Base-by-base conservation (phyloP, 2,329 filamentous ascomycete genomes). In the Calonectria multiphialidica region DNA sequence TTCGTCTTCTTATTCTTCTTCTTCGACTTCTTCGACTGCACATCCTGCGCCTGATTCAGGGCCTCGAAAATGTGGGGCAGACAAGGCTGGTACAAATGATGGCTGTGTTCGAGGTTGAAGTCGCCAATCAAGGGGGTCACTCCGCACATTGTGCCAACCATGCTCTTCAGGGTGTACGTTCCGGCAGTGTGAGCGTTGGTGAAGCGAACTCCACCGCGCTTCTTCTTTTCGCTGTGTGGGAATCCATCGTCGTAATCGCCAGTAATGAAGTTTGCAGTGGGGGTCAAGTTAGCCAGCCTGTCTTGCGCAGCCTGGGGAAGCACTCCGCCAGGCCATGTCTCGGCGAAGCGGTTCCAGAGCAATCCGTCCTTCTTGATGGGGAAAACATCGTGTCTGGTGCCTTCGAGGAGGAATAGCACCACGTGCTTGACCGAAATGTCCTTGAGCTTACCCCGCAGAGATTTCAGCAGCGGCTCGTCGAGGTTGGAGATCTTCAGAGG, bases 31-130 rank as follows among this genome's bases (percentile, higher is more conserved):
- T 37, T 37, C 9, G 66, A 68, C 6, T 65, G 49, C 2, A 70
- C 66, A 0, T 75, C 35, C 18, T 77, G 76, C 3, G 81, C 65
- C 1, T 72, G 28, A 57, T 83, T 84, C 66, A 85, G 68, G 16
- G 80, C 79, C 9, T 84, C 77, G 6, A 84, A 75, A n/a, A 84
- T 73, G 5, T 84, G 86, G 0, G 86, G 82, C 61, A 88, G 69
- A 53, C 86, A 87, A 0, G 86, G 86, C 49, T 87, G 84, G 71
- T 87, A 87, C 25, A 86, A 78, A 63, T 86, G 82, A 28, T 86
- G 80, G 5, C 80, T 74, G 63, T 82, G 83, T 70, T 87, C 86
- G 21, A 81, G 78, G 40, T 87, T 86, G 68, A 85, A 85, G 44
- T 87, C 85, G 2, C 80, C 83, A 2, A 86, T 80, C 13, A 87